phyloP scores from a whole-genome alignment of 1,284 basidiomycete species.

The Tetrapyrgos nigripes region DNA sequence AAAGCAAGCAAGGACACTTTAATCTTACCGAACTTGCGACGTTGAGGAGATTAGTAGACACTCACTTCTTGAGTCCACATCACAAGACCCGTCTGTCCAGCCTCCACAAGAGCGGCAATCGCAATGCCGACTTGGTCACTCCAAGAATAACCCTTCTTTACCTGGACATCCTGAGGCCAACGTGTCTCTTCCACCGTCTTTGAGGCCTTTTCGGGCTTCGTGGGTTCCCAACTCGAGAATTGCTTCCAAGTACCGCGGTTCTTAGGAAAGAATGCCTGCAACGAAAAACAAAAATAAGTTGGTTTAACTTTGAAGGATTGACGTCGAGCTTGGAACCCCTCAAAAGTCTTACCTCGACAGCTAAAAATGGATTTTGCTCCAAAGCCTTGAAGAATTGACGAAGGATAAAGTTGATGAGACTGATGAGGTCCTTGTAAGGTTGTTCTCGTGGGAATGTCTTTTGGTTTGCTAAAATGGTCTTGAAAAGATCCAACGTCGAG shows the following conservation, averaged over 20 bases:
- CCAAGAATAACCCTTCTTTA: slow-evolving; percentile 88
- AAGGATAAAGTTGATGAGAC: slow-evolving; percentile 84
- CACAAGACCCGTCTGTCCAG: slow-evolving; percentile 67
- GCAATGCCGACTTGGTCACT: slow-evolving; percentile 90
- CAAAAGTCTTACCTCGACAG: slow-evolving; percentile 70
- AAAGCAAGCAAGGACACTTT: neutral
- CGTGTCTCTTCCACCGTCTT: slow-evolving; percentile 51
- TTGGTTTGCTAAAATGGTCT: slow-evolving; percentile 80
- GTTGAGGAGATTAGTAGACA: slow-evolving; percentile 9
- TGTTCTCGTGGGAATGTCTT: slow-evolving; percentile 77
- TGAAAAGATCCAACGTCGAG: slow-evolving; percentile 86
- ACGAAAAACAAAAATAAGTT: no score
- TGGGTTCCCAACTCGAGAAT: slow-evolving; percentile 83
- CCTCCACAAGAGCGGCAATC: slow-evolving; percentile 76
- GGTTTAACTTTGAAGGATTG: no score
- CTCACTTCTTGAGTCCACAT: slow-evolving; percentile 84
- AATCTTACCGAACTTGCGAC: no score
- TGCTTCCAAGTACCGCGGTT: slow-evolving; percentile 87
- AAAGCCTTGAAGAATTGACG: slow-evolving; percentile 92
- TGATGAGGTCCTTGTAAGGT: slow-evolving; percentile 82
- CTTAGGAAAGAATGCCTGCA: slow-evolving; percentile 88
- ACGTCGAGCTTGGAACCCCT: no score
- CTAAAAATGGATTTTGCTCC: slow-evolving; percentile 80
- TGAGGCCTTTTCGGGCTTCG: slow-evolving; percentile 50
- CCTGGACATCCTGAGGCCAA: slow-evolving; percentile 73